Evolutionary conservation across 768 basidiomycete species (phyloP), one percentile per base, ranked within the genome.

Genomic region (Collybia sordida): DNA sequence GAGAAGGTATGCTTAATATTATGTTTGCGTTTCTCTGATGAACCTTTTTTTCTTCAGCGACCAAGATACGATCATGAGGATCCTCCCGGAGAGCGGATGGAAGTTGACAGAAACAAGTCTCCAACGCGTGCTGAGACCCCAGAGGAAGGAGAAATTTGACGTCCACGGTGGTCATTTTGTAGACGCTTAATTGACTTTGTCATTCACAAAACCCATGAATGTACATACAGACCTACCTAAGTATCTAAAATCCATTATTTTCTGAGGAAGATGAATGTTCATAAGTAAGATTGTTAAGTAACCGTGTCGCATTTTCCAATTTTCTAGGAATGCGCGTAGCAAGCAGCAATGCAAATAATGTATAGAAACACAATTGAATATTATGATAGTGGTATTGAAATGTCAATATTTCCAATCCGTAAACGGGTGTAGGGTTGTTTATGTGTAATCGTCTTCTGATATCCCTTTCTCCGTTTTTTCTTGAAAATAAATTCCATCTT

Each of bases 401-500:
- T 68, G 42, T 79, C 73, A 56, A 99, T 93, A 40, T 86, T 78
- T 17, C 94, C 93, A 56, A 99, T 88, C 45, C 95, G 80, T 51
- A 99, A 79, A 64, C 94, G 82, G n/a, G 96, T 98, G 73, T 90
- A 98, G 2, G 88, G 89, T 64, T 94, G 93, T 69, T 98, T 98
- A 68, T 93, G 88, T 65, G 83, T 80, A 56, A 98, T 91, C 6
- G 91, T 93, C 72, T 92, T 91, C 71, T 90, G 83, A 72, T 98
- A 98, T 8, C 96, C 94, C 77, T 98, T 98, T 85, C 97, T 86
- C 71, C 94, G 75, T 78, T 98, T 99, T 77, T 95, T 96, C 78
- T 98, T 97, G 72, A 95, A 83, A 47, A 90, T 89, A 59, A 76
- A 79, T 70, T 96, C 90, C 90, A 98, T 88, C 46, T 81, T 79